Evolutionary conservation across 2,329 filamentous ascomycete genomes (phyloP), one percentile per base, ranked within the genome.

Genomic region (Claviceps africana): DNA sequence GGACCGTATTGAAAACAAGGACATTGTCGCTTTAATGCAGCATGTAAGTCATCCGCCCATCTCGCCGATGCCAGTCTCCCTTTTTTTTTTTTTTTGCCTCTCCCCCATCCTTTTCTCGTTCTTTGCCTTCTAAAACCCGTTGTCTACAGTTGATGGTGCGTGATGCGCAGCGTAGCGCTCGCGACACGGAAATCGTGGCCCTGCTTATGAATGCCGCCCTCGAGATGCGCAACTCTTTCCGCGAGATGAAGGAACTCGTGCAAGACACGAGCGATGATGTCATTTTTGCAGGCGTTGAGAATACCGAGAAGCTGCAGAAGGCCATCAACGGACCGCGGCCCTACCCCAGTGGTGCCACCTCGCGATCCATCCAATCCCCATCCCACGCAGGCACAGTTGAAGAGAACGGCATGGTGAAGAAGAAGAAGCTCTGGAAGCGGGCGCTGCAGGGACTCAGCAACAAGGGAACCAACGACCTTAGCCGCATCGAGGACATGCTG

Each of bases 11-110:
- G 85, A 97, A 65, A 95, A 89, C 46, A 93, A 94, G 70, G 93
- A 98, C 63, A 94, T 98, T 60, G 86, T 98, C 57, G 88, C 91
- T 25, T 73, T 98, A 55, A 98, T 98, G 93, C 91, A 98, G 64
- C 93, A 98, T 67, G 79, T 84, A 70, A 75, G 81, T 73, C 17
- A 25, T 4, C 8, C 43, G 10, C 28, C 13, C 13, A 37, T 46
- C 17, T 17, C 5, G 4, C 6, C 8, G 13, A 11, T 17, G 6
- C 42, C 2, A 13, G 4, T 11, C n/a, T 7, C 45, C 30, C 28
- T n/a, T n/a, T n/a, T n/a, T n/a, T n/a, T n/a, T n/a, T n/a, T n/a
- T 25, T 25, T 25, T 25, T 25, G 25, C 25, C 5, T 25, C n/a
- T n/a, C 2, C 17, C n/a, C 8, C 3, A 4, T 17, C 15, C 28